Base-by-base conservation (phyloP, 805 yeast genomes). In the Yamadazyma olivae region DNA sequence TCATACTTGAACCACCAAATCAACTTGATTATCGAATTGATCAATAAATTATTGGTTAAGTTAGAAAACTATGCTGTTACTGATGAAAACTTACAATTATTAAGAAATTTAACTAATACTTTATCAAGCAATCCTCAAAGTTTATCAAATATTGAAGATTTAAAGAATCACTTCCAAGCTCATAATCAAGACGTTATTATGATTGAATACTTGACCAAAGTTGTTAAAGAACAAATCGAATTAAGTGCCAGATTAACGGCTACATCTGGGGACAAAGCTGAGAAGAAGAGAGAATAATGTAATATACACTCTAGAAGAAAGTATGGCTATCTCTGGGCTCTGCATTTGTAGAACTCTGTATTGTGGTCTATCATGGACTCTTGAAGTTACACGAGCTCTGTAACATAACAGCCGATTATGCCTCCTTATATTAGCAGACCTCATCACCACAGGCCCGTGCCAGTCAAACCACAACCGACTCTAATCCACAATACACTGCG, bases 161-260 rank as follows among this genome's bases (percentile, higher is more conserved):
- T 83, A 50, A 77, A 75, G 53, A 61, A 70, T 45, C 71, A 79
- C 43, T 79, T 86, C 70, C 78, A 77, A 54, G 71, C 75, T 24
- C 89, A 85, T 57, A 70, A 81, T 55, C 88, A 85, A 59, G 95
- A 88, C 51, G 79, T 87, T 28, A 70, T 84, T 43, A 77, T 87
- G 79, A 75, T 88, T 44, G 91, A 85, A 56, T 84, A 82, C 56
- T 72, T 88, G 61, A 82, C 95, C 39, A 79, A 82, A 48, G 84
- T 93, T 37, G 79, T 88, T 50, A 85, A 83, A 66, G 83, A 88
- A 45, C 96, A 88, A 66, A 73, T 86, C 45, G 90, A 83, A 57
- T 70, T 83, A 53, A 78, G 88, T 51, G 79, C 88, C 32, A 79
- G 84, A 57, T 72, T 86, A 51, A 80, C 87, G 32, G 77, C 82